These are phyloP conservation scores for Arachnomyces sp. DNA, from an alignment of 2,329 filamentous ascomycete genomes.

Conservation along the genomic window DNA sequence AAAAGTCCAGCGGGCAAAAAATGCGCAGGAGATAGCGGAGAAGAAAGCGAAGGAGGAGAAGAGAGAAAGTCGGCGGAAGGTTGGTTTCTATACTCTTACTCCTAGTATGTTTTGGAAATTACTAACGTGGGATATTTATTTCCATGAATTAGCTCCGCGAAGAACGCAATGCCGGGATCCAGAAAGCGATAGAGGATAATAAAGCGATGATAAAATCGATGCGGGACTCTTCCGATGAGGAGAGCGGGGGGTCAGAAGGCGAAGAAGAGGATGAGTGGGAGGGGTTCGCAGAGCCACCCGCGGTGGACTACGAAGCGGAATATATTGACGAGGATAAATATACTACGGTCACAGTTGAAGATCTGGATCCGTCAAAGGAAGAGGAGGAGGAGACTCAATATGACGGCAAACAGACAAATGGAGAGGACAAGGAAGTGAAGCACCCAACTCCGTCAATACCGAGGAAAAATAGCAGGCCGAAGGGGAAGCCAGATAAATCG, in stretches of 20 bases:
- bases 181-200: conserved; percentile 71
- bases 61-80: conserved; percentile 65
- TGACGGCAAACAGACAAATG: conserved; percentile 7
- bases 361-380: conserved; percentile 69
- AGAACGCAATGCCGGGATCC: conserved; percentile 70
- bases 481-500: conserved; percentile 38
- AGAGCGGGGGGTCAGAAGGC: conserved; percentile 28
- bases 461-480: conserved; percentile 42
- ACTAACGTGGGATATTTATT: conserved; percentile 3
- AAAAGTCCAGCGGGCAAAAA: conserved; percentile 75
- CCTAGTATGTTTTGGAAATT: not conserved
- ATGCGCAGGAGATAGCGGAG: conserved; percentile 71
- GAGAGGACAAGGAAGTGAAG: conserved; percentile 19
- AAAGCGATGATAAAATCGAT: conserved; percentile 52
- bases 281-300: conserved; percentile 49
- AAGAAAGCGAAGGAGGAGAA: conserved; percentile 71
- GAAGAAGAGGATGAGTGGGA: conserved; percentile 53
- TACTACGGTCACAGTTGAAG: conserved; percentile 89
- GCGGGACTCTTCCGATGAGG: conserved; percentile 24
- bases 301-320: conserved; percentile 74
- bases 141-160: conserved; percentile 61
- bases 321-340: conserved; percentile 95
- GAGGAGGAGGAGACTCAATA: conserved; percentile 28
- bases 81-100: conserved; percentile 32
- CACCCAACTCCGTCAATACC: conserved; percentile 17